Evolutionary conservation across 2,329 filamentous ascomycete species (phyloP).

Genomic region (Setomelanomma holmii): DNA sequence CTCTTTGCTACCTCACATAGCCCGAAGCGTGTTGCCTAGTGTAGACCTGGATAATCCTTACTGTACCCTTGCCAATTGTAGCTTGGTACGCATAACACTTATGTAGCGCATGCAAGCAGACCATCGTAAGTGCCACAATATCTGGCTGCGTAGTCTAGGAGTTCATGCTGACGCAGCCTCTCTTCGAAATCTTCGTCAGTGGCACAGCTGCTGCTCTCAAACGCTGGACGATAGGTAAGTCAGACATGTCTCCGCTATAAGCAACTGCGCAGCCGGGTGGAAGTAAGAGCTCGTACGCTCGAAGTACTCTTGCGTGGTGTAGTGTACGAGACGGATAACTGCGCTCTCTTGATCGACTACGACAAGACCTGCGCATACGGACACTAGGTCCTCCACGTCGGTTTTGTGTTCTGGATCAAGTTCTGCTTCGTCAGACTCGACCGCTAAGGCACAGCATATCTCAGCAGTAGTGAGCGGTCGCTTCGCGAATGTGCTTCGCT

Average conservation of each 20-base stretch:
- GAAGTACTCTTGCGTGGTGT: neutral
- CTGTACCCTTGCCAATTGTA: slow-evolving; percentile 4
- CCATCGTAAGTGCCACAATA: neutral
- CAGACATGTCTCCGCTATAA: neutral
- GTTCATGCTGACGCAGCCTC: neutral
- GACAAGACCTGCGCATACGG: neutral
- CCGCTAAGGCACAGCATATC: neutral
- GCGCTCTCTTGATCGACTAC: neutral
- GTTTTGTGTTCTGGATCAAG: neutral
- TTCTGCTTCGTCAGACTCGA: neutral
- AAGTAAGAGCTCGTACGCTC: neutral
- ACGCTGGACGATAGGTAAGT: neutral
- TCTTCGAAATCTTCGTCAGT: neutral
- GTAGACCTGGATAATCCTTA: neutral
- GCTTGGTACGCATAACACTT: slow-evolving; percentile 4
- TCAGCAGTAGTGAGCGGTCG: neutral
- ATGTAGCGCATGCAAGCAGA: slow-evolving; percentile 6
- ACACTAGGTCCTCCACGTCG: neutral
- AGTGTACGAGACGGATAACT: neutral
- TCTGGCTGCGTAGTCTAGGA: neutral
- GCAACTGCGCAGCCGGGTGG: neutral
- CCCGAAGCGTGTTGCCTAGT: neutral
- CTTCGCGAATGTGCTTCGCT: neutral
- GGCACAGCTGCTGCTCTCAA: neutral
- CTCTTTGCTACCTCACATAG: no score